Evolutionary conservation across 2,329 filamentous ascomycete species (phyloP).

Genomic region (Metarhizium anisopliae): DNA sequence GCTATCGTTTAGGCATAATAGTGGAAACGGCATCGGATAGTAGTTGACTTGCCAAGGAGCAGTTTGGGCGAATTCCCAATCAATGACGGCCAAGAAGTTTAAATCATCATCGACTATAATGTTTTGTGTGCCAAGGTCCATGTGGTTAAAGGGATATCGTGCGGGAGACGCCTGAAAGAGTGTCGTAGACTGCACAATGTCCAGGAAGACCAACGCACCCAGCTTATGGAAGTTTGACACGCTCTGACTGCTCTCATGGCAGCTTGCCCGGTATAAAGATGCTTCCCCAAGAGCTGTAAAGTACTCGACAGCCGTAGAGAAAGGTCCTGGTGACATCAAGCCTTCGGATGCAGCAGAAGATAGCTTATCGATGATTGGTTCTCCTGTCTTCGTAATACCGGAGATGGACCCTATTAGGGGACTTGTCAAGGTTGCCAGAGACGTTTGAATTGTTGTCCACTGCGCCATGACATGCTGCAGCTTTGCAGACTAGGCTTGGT

Average conservation of each 20-base stretch:
- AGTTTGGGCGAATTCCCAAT: slow-evolving; percentile 19
- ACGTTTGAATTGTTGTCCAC: slow-evolving; percentile 10
- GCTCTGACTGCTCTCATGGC: neutral
- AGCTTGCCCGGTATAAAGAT: neutral
- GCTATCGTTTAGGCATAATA: fast-evolving
- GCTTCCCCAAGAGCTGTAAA: slow-evolving; percentile 14
- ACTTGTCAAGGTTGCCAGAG: slow-evolving; percentile 8
- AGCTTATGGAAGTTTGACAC: neutral
- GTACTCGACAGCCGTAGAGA: slow-evolving; percentile 12
- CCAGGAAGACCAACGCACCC: slow-evolving; percentile 13
- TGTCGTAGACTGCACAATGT: slow-evolving; percentile 12
- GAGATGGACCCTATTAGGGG: slow-evolving; percentile 18
- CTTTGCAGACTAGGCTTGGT: slow-evolving; percentile 4
- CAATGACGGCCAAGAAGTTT: slow-evolving; percentile 21
- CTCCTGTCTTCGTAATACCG: slow-evolving; percentile 8
- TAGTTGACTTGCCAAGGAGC: too few relatives aligned
- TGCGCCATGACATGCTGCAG: slow-evolving; percentile 15
- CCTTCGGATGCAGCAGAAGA: slow-evolving; percentile 2
- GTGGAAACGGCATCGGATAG: too few relatives aligned
- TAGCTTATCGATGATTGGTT: slow-evolving; percentile 13
- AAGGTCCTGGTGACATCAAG: slow-evolving; percentile 10
- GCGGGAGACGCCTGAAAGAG: slow-evolving; percentile 11
- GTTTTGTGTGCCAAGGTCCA: slow-evolving; percentile 24
- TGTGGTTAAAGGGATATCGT: slow-evolving; percentile 19
- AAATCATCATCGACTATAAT: slow-evolving; percentile 21